These are phyloP conservation scores for Mycena filopes DNA, from an alignment of 768 basidiomycete genomes.

Conservation along the genomic window DNA sequence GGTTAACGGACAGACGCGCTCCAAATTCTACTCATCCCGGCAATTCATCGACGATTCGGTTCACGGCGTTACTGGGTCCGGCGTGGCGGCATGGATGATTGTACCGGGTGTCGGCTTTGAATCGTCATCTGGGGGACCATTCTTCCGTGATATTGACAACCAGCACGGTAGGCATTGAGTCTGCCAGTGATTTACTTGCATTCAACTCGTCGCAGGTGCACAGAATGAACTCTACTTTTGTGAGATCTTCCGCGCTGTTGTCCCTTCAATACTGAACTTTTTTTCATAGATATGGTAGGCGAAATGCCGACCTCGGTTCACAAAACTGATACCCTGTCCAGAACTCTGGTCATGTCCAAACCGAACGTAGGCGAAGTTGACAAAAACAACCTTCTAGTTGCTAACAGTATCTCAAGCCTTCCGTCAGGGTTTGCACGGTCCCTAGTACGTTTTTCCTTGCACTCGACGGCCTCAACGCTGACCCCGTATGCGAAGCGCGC, in stretches of 20 bases:
- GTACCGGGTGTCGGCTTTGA: conserved; percentile 48
- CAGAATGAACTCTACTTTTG: conserved; percentile 48
- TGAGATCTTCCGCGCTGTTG: background rate
- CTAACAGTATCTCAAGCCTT: conserved; percentile 18
- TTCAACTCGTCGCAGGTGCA: too few species aligned
- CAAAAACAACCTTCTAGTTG: background rate
- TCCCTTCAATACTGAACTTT: background rate
- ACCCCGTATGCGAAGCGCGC: too few species aligned
- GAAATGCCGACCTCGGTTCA: too few species aligned
- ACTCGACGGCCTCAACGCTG: too few species aligned
- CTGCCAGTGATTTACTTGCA: too few species aligned
- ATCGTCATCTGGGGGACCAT: conserved; percentile 40
- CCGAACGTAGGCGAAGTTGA: conserved; percentile 34
- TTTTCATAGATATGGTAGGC: background rate
- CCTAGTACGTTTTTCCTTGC: too few species aligned
- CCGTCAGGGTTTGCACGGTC: conserved; percentile 49
- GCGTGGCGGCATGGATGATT: conserved; percentile 44
- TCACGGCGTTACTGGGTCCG: conserved; percentile 46
- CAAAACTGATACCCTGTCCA: too few species aligned
- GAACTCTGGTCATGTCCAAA: conserved; percentile 53
- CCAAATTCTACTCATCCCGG: conserved; percentile 36
- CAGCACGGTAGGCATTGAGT: too few species aligned
- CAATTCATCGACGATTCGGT: conserved; percentile 48
- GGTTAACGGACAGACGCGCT: conserved; percentile 44
- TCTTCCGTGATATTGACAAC: conserved; percentile 49